Base-by-base conservation (phyloP, 2,329 filamentous ascomycete genomes). In the Cladorrhinum sp. region DNA sequence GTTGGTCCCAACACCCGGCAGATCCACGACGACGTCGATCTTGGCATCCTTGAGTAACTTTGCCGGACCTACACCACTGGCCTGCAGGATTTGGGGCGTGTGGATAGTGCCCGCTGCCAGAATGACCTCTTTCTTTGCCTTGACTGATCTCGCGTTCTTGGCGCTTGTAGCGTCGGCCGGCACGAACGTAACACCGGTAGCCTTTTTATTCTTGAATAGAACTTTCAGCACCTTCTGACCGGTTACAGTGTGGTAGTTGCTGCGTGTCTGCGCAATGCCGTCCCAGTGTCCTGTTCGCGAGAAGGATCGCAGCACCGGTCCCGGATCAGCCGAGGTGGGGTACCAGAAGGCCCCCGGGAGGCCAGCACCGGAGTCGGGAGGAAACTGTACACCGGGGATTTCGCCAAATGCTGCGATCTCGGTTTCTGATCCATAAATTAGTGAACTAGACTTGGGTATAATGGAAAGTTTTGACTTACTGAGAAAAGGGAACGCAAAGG, bases 1-100 rank as follows among this genome's bases (percentile, higher is more conserved):
- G 58, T 76, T 76, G n/a, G 75, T 79, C 8, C 85, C 85, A 10
- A 89, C 84, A 49, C 84, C 85, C 0, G 84, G 85, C 1, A 85
- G 75, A 62, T 88, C 79, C 0, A 77, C 73, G 54, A 85, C 67
- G 1, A 85, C 75, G 0, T 77, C 71, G 56, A 87, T 85, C 6
- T 75, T 72, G 61, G 81, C 70, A 13, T 68, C 62, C 22, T 69
- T 60, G 3, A 77, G 67, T 23, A 78, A 67, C 0, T 62, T 60
- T 22, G 63, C 65, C 0, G 72, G 67, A 1, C 78, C 77, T 13
- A 79, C 72, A 0, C 77, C 77, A 20, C 73, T 77, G 1, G 74
- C 63, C 60, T 79, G 75, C 2, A 80, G 68, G n/a, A 80, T 71
- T 32, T 77, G 72, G 1, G 77, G 77, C 1, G 75, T 77, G 58